Percentiles rank a stretch among this genome's conserved stretches.
Evolutionary conservation across 192 early-diverging fungal genomes (phyloP).

Genomic region (Linnemannia hyalina): DNA sequence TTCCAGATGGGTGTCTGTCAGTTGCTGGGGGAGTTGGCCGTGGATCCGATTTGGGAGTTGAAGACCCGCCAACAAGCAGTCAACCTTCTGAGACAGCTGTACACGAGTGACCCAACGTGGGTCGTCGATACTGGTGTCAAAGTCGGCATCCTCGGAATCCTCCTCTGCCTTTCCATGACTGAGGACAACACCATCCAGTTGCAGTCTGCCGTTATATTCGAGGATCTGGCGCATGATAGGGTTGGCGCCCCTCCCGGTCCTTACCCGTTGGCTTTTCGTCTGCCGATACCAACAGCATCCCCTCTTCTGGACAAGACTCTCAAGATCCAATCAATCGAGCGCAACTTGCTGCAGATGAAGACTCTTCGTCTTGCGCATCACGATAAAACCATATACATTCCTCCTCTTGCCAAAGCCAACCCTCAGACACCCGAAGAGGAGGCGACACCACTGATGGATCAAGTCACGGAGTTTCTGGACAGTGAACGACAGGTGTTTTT

Average conservation of each 20-base stretch:
- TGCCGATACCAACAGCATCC: not conserved
- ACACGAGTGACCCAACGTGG: not conserved
- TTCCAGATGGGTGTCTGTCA: not conserved
- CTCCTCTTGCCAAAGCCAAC: not conserved
- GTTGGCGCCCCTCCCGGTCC: not conserved
- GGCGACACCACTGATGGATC: not conserved
- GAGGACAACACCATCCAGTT: not conserved
- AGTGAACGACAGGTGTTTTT: not conserved
- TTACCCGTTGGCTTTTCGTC: not conserved
- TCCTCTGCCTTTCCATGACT: not conserved
- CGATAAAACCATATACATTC: not conserved
- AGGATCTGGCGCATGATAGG: not conserved
- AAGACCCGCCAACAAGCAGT: not conserved
- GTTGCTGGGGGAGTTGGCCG: not conserved
- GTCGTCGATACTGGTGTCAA: not conserved
- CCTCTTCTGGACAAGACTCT: not conserved
- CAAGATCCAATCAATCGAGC: not conserved
- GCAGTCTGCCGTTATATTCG: not conserved
- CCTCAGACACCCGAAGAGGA: not conserved
- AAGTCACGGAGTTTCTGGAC: not conserved
- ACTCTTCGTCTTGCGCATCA: not conserved
- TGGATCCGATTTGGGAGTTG: not conserved
- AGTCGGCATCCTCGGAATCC: not conserved
- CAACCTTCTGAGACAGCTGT: not conserved
- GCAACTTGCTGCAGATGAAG: constrained; percentile 4